Percentiles rank a stretch among this genome's conserved stretches.
Conservation (phyloP, 108 stramenopile genomes). For the Nitzschia putrida region DNA sequence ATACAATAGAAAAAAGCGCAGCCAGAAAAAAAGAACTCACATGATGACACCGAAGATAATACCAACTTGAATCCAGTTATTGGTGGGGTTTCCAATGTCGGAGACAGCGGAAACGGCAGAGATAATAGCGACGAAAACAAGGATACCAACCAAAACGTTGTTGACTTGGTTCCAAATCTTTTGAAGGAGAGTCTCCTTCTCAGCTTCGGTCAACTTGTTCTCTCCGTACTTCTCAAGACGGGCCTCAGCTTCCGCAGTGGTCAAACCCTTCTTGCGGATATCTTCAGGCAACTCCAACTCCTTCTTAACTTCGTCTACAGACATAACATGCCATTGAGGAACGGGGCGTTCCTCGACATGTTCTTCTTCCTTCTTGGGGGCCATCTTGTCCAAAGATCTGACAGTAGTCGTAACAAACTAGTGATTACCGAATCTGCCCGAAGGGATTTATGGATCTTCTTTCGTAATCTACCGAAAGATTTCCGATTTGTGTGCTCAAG, state of each 20-base stretch:
- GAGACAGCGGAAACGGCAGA: slow-evolving; percentile 55
- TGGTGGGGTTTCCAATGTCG: slow-evolving; percentile 35
- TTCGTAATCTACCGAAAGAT: too few species aligned
- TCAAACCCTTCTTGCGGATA: slow-evolving; percentile 42
- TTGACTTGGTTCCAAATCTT: slow-evolving; percentile 75
- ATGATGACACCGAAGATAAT: slow-evolving; percentile 67
- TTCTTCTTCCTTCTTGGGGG: slow-evolving; percentile 2
- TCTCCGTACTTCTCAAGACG: slow-evolving; percentile 60
- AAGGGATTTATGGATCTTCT: too few species aligned
- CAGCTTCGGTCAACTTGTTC: slow-evolving; percentile 65
- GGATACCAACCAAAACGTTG: slow-evolving; percentile 78
- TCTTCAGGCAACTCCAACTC: slow-evolving; percentile 38
- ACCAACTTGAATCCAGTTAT: slow-evolving; percentile 65
- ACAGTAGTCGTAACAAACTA: too few species aligned
- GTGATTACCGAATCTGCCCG: too few species aligned
- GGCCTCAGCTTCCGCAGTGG: slow-evolving; percentile 40
- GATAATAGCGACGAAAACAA: slow-evolving; percentile 70
- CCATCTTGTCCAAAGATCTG: background rate
- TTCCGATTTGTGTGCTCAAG: too few species aligned
- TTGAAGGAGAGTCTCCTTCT: slow-evolving; percentile 64
- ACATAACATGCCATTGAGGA: slow-evolving; percentile 56
- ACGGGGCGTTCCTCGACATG: slow-evolving; percentile 21
- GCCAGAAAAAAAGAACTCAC: slow-evolving; percentile 19
- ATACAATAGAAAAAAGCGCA: background rate
- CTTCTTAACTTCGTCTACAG: slow-evolving; percentile 38